Evolutionary conservation across 176 grass and related monocot genomes (phyloP).

Genomic region (Rhynchospora tenuis): DNA sequence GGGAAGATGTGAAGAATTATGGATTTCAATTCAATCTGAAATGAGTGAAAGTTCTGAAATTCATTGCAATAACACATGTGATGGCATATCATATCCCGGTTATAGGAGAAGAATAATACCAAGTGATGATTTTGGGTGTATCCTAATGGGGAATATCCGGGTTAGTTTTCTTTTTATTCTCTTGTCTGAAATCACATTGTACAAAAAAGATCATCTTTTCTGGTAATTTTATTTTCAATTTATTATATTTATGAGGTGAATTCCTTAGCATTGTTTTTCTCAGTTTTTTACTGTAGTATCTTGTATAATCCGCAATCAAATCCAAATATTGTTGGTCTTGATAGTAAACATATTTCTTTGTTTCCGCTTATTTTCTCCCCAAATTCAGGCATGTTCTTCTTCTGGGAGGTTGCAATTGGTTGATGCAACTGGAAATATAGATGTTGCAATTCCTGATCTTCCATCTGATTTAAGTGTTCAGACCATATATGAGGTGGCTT

Average conservation of each 20-base stretch:
- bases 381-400: constrained; percentile 50
- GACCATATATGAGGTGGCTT: constrained; percentile 67
- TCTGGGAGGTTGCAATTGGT: constrained; percentile 69
- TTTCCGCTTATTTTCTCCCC: constrained; percentile 22
- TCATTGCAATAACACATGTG: constrained; percentile 27
- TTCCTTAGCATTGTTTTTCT: neutral
- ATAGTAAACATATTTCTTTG: neutral
- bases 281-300: neutral
- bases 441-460: constrained; percentile 71
- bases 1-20: constrained; percentile 58
- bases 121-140: constrained; percentile 58
- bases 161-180: constrained; percentile 28
- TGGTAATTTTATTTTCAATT: constrained; percentile 10
- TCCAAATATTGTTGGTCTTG: neutral
- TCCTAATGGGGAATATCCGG: constrained; percentile 79
- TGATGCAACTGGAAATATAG: constrained; percentile 73
- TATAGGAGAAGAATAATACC: constrained; percentile 58
- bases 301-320: neutral
- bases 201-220: neutral
- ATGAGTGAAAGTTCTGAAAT: constrained; percentile 34
- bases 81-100: constrained; percentile 37
- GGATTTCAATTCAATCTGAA: constrained; percentile 52
- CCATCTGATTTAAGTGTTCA: constrained; percentile 33
- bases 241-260: neutral
- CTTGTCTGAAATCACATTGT: neutral